Base-by-base conservation (phyloP, 441 rosid species). In the Monsonia emarginata region DNA sequence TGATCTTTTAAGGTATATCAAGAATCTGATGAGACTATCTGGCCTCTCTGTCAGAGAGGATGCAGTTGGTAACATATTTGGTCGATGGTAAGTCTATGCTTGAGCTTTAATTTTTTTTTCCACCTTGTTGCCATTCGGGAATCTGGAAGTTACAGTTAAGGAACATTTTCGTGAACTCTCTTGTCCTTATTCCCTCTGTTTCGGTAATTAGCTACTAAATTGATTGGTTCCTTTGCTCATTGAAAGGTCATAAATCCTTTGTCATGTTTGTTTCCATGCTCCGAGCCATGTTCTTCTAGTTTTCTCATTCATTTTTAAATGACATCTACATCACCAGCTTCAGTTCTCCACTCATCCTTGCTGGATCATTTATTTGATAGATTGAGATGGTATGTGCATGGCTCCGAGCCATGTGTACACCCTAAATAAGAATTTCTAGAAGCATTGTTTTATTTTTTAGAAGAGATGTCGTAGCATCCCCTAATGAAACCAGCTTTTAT, bases 1-100 rank as follows among this genome's bases (percentile, higher is more conserved):
- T 28, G 36, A 16, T 62, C 61, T 13, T 24, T 16, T 73, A 76
- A 89, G 98, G 77, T 89, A 85, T 63, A 69, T 89, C 40, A 89
- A 88, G 78, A 84, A 78, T 69, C 76, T 87, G 78, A 85, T 92
- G 96, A 82, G 79, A 69, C 85, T 84, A 14, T 69, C 94, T 75
- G 96, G 85, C 31, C 86, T 92, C n/a, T 79, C 85, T 61, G 85
- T 92, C 26, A 83, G 92, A 82, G 98, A 92, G 77, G 98, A 92
- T 80, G 90, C 84, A 69, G 88, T 92, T 74, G 98, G 98, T 25
- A 92, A 92, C 81, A 89, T 92, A 72, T 92, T 88, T 65, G 89
- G 98, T 30, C 84, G 84, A 67, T 92, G 96, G 94, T 92, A 65
- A 79, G 94, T 79, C 68, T 59, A 10, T 54, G 40, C 56, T 40